Base-by-base conservation (phyloP, 2,329 filamentous ascomycete genomes). In the Teratosphaeria gauchensis region DNA sequence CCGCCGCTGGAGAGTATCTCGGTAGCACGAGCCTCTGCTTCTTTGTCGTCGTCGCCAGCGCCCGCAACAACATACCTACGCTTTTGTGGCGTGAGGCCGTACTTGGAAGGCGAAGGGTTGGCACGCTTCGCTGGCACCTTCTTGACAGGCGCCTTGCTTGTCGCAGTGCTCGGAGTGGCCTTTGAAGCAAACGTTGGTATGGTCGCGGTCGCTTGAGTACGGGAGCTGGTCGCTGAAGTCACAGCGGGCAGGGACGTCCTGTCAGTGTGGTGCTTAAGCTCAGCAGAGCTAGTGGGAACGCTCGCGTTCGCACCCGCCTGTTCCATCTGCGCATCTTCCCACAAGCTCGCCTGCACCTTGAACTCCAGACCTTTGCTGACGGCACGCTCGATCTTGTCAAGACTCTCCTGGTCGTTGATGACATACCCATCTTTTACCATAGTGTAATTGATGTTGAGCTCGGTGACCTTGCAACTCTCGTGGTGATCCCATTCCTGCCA, bases 381-480 rank as follows among this genome's bases (percentile, higher is more conserved):
- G 19, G 65, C 64, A n/a, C 16, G n/a, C 33, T 67, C 58, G 16
- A 66, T 42, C 53, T 61, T 66, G n/a, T 66, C 63, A 35, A 38
- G 58, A 53, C 64, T 66, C 33, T 55, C 61, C 52, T 62, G 60
- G 30, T 67, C 63, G 9, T 65, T 55, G 24, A 67, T 56, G 5
- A 67, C 62, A 53, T 56, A 68, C 19, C 66, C 67, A 28, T 66
- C 63, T 53, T 58, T 46, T 2, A 62, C 58, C 48, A 56, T 62
- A 3, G 61, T 58, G 42, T 65, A 65, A 12, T 61, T 62, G 55
- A 69, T 31, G 11, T 63, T 56, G 8, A 54, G 46, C 51, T 66
- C 61, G 7, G 56, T 59, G 12, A 64, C 56, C 54, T 59, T 58
- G 38, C 64, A 66, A 33, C 64, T 68, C 38, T 58, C 60, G 55